Evolutionary conservation across 2,329 filamentous ascomycete genomes (phyloP), one percentile per base, ranked within the genome.

Genomic region (Cephalotrichum gorgonifer): DNA sequence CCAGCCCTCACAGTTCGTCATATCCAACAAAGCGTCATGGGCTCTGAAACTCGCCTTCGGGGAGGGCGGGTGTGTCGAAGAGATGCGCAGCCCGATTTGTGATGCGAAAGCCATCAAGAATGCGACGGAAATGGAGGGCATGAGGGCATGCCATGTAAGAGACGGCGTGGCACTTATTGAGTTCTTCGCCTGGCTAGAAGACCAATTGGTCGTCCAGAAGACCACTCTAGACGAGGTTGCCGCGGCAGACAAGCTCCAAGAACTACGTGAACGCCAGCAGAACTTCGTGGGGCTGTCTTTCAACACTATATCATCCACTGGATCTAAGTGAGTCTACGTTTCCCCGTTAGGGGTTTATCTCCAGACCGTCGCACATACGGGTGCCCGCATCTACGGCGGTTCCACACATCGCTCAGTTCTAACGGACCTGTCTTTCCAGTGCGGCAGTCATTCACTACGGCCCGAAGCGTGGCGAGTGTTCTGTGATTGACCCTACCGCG

Each of bases 91-190:
- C 58, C 90, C 89, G 1, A 79, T 98, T 51, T 83, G 83, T 4
- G 90, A 96, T 65, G 81, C 89, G 31, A 98, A 98, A 70, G 89
- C 93, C 7, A 74, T 97, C 63, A 98, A 98, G 70, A 98, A 96
- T 57, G 81, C 88, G 50, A 82, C 79, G 0, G 93, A 98, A 64
- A 71, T 96, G 42, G 81, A 88, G 58, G 93, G 93, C 52, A 97
- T 98, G 93, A 80, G 89, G 53, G 79, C 86, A 50, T 97, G 93
- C 62, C 93, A 98, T 62, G 81, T 97, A 56, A 82, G 93, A 54
- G 93, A 98, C 60, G 93, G 93, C 43, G 89, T 88, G 43, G 91
- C 93, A 2, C 67, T 97, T 53, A 90, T 81, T 50, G 83, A 95
- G 62, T 98, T 89, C 64, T 96, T 98, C 64, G 88, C 93, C 12